Percentiles rank a stretch among this genome's conserved stretches.
Conservation (phyloP, 2,329 filamentous ascomycete genomes). For the Herpotrichia juniperi region DNA sequence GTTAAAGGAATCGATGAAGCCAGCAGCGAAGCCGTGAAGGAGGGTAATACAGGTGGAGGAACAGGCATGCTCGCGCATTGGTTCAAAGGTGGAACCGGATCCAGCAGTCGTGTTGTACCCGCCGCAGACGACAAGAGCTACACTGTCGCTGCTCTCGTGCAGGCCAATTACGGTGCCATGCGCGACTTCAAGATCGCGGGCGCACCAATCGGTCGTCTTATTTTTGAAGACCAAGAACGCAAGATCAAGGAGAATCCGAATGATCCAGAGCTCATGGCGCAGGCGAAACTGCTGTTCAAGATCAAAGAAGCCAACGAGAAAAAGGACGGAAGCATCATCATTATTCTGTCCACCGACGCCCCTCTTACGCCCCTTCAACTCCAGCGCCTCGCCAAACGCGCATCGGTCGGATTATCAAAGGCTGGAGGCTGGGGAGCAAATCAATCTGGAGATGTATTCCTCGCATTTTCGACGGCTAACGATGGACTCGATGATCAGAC, state of each 20-base stretch:
- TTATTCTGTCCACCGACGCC: conserved; percentile 66
- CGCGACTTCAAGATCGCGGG: conserved; percentile 64
- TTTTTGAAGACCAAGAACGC: conserved; percentile 55
- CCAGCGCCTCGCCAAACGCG: conserved; percentile 64
- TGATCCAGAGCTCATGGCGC: conserved; percentile 32
- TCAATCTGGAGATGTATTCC: conserved; percentile 69
- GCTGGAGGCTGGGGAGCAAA: conserved; percentile 68
- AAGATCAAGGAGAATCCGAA: conserved; percentile 36
- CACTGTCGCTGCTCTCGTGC: conserved; percentile 67
- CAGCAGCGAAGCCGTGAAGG: conserved; percentile 58
- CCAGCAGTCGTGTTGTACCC: conserved; percentile 61
- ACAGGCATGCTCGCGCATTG: conserved; percentile 71
- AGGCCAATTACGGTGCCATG: conserved; percentile 68
- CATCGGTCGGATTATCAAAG: conserved; percentile 65
- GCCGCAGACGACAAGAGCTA: conserved; percentile 49
- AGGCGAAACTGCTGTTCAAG: conserved; percentile 35
- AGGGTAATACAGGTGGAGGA: conserved; percentile 71
- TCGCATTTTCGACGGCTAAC: conserved; percentile 69
- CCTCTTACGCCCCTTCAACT: conserved; percentile 65
- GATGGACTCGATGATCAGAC: conserved; percentile 53
- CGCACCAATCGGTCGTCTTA: conserved; percentile 65
- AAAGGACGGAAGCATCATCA: conserved; percentile 68
- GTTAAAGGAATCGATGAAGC: conserved; percentile 61
- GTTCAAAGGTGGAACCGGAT: conserved; percentile 72
- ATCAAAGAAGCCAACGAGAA: conserved; percentile 50